Evolutionary conservation across 768 basidiomycete genomes (phyloP), one percentile per base, ranked within the genome.

Genomic region (Boletus bicolor): DNA sequence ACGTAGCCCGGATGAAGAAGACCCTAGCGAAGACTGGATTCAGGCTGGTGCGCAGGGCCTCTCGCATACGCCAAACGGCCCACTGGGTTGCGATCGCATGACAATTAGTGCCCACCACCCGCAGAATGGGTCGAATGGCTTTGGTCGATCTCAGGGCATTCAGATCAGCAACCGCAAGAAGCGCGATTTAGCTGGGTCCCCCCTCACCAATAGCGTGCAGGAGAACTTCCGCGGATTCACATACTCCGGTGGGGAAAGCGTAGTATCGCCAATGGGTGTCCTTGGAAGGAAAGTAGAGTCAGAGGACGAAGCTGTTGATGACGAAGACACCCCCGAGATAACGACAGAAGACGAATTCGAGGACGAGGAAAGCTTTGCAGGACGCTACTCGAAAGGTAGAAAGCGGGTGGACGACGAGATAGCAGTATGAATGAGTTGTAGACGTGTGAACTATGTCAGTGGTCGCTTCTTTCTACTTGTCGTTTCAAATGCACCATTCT

Each of bases 171-270:
- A 76, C 60, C 73, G 70, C 52, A 79, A 76, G 69, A 74, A 73
- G 59, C 75, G 76, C 19, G 75, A 70, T 15, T 70, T 68, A 32
- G 74, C 63, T 41, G 85, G 83, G 11, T 85, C 81, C 34, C 93
- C 91, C 39, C 76, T 98, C 67, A 95, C 94, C 59, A 91, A 77
- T 69, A 91, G 88, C 66, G 91, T 98, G 44, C 95, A 98, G 75
- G 95, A 95, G 75, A 93, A 97, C 69, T 98, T 98, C 73, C 82
- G 88, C 44, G 96, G 96, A 19, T 98, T 98, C 78, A 95, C 90
- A 8, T 92, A 87, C 68, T 85, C 84, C 30, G 89, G 88, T 48
- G 86, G 85, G 26, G 87, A 89, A 75, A 85, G 84, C 53, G 71
- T 89, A 32, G 69, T 77, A 6, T 76, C 74, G 11, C 72, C 76